These are phyloP conservation scores for Pestalotiopsis sp. DNA, from an alignment of 2,329 filamentous ascomycete genomes.

Conservation along the genomic window DNA sequence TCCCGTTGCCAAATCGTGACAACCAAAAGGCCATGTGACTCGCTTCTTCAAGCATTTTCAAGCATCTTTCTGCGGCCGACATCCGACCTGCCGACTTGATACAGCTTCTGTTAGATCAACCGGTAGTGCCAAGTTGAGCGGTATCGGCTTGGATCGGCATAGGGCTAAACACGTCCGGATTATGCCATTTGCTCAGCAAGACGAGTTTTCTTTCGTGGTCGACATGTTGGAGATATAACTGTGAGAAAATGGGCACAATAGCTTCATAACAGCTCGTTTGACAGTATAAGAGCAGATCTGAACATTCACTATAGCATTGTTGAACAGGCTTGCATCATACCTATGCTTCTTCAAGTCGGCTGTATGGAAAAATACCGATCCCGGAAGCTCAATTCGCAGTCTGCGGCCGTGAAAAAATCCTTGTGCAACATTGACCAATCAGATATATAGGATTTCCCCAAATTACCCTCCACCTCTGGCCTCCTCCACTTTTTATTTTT, in stretches of 20 bases:
- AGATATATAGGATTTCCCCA: background rate
- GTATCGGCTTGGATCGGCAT: background rate
- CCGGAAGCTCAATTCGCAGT: background rate
- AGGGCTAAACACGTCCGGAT: background rate
- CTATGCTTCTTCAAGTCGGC: too few relatives aligned
- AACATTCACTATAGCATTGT: too few relatives aligned
- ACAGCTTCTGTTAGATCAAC: background rate
- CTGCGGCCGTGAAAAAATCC: background rate
- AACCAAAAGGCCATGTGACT: too few relatives aligned
- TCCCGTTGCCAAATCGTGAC: too few relatives aligned
- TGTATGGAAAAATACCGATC: background rate
- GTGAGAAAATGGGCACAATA: too few relatives aligned
- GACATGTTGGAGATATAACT: too few relatives aligned
- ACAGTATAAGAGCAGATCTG: too few relatives aligned
- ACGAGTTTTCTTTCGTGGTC: background rate
- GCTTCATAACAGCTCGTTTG: too few relatives aligned
- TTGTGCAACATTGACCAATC: background rate
- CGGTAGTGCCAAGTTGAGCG: background rate
- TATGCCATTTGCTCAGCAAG: background rate
- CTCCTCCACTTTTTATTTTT: constrained; percentile 6
- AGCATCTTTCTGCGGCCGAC: background rate
- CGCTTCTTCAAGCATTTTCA: too few relatives aligned
- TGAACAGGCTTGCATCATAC: too few relatives aligned
- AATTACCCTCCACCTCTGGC: background rate
- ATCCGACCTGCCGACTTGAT: background rate